Conservation (phyloP, 192 early-diverging fungal genomes). For the Podila epigama region DNA sequence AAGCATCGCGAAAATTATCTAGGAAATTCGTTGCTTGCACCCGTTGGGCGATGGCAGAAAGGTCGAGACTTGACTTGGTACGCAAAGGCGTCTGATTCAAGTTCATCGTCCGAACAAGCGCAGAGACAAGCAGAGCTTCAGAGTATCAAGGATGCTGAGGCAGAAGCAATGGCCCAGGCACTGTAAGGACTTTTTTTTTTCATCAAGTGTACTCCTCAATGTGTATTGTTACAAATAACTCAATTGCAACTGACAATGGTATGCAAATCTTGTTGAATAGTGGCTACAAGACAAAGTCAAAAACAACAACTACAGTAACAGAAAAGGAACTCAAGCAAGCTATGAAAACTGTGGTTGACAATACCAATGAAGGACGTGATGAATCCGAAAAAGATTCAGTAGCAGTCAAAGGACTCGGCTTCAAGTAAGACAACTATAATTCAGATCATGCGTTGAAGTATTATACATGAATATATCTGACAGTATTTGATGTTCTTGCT, state of each 20-base stretch:
- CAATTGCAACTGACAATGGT: background rate
- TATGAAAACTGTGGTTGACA: constrained; percentile 35
- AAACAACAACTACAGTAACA: constrained; percentile 51
- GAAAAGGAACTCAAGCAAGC: constrained; percentile 55
- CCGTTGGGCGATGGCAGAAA: constrained; percentile 76
- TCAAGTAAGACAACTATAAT: constrained; percentile 14
- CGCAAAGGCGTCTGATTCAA: constrained; percentile 59
- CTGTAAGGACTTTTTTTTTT: constrained; percentile 55
- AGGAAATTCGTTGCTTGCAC: constrained; percentile 81
- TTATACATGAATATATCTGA: background rate
- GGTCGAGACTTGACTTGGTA: constrained; percentile 79
- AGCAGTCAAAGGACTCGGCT: constrained; percentile 25
- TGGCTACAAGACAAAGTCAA: constrained; percentile 54
- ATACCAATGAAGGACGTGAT: constrained; percentile 37
- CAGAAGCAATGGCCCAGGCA: constrained; percentile 65
- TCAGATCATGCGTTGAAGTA: background rate
- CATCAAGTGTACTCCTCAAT: no score
- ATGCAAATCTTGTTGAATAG: constrained; percentile 12
- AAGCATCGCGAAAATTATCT: constrained; percentile 86
- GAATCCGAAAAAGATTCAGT: constrained; percentile 27
- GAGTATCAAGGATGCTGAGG: constrained; percentile 66
- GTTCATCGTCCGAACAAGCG: background rate
- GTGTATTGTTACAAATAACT: background rate
- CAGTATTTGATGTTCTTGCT: no score
- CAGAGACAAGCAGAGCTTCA: constrained; percentile 53